A percentile compares a stretch with the other conserved stretches of the same genome.
Conservation (phyloP, 2,329 filamentous ascomycete genomes). For the Colletotrichum neosansevieriae region DNA sequence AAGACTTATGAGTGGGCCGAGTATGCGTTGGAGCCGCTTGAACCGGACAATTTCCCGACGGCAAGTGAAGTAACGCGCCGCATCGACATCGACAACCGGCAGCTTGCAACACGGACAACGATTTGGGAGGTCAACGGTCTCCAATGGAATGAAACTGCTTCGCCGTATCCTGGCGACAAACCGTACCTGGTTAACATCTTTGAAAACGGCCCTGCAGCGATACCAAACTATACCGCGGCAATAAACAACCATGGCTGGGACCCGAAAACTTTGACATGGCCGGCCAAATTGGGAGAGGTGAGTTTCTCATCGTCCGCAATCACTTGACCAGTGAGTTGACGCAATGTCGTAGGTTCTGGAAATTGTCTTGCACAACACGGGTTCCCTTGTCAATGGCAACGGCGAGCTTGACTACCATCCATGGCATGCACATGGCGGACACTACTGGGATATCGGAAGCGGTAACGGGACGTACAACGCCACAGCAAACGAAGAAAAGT, state of each 20-base stretch:
- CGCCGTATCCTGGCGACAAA: slow-evolving; percentile 22
- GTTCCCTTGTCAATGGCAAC: slow-evolving; percentile 46
- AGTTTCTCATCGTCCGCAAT: slow-evolving; percentile 43
- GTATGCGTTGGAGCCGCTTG: slow-evolving; percentile 56
- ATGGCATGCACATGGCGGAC: slow-evolving; percentile 66
- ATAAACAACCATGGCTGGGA: slow-evolving; percentile 66
- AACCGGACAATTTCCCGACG: slow-evolving; percentile 51
- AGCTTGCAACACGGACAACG: slow-evolving; percentile 3
- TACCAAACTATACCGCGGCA: slow-evolving; percentile 65
- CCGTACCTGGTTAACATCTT: slow-evolving; percentile 68
- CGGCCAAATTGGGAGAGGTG: slow-evolving; percentile 67
- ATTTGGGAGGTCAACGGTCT: slow-evolving; percentile 52
- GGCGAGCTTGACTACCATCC: slow-evolving; percentile 62
- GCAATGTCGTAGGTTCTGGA: slow-evolving; percentile 18
- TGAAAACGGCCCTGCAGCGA: slow-evolving; percentile 53
- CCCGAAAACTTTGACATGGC: slow-evolving; percentile 61
- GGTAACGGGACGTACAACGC: slow-evolving; percentile 67
- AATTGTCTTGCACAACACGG: slow-evolving; percentile 35
- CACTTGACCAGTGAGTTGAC: too few species aligned
- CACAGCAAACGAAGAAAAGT: slow-evolving; percentile 57
- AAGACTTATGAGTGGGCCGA: slow-evolving; percentile 56
- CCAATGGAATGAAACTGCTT: slow-evolving; percentile 56
- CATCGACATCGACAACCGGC: slow-evolving; percentile 55
- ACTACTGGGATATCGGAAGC: slow-evolving; percentile 65
- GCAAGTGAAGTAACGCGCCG: slow-evolving; percentile 62